A percentile compares a stretch with the other conserved stretches of the same genome.
Evolutionary conservation across 148 eudicot genomes (phyloP).

Genomic region (Rhododendron mucronatum): DNA sequence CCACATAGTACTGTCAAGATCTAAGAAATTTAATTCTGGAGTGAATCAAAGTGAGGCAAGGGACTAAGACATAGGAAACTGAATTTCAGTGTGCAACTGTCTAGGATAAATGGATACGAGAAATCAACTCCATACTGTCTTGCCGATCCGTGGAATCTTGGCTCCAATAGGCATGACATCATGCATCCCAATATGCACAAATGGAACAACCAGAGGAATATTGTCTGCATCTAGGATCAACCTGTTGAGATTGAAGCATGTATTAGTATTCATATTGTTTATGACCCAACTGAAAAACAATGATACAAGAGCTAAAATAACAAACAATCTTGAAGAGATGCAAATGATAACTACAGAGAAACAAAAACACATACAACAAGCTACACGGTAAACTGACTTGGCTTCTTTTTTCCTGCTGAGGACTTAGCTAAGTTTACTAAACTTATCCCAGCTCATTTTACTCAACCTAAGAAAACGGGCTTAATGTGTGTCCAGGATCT

Average conservation of each 20-base stretch:
- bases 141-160: slow-evolving; percentile 72
- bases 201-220: slow-evolving; percentile 78
- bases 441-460: not conserved
- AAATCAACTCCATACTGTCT: slow-evolving; percentile 44
- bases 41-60: not conserved
- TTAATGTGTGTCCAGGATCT: not conserved
- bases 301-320: not conserved
- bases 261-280: not conserved
- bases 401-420: not conserved
- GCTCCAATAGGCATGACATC: slow-evolving; percentile 93
- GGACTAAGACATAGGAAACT: not conserved
- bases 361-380: no score
- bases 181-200: slow-evolving; percentile 98
- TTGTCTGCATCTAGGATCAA: slow-evolving; percentile 80
- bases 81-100: not conserved
- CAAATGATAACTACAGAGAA: not conserved
- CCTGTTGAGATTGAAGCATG: slow-evolving; percentile 33
- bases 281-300: not conserved
- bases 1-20: not conserved
- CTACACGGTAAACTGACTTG: not conserved
- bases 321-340: not conserved
- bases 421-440: not conserved
- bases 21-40: not conserved
- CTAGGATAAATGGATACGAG: not conserved
- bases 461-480: not conserved